phyloP scores from a whole-genome alignment of 495 filamentous ascomycete species.

The Penicillium paradoxum region DNA sequence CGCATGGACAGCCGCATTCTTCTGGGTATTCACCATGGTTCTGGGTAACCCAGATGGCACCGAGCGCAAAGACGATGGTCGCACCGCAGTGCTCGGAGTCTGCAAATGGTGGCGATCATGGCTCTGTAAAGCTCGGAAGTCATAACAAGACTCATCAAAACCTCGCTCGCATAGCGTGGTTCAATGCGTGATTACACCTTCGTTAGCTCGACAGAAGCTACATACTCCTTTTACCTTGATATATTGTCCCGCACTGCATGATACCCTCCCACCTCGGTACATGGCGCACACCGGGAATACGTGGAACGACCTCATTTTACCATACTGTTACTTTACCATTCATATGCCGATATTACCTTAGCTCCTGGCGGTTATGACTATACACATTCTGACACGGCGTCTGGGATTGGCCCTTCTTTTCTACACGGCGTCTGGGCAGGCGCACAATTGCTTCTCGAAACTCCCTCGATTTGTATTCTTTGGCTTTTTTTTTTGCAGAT shows the following conservation, averaged over 20 bases:
- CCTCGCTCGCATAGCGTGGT: neutral
- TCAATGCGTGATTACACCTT: neutral
- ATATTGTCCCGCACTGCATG: constrained; percentile 12
- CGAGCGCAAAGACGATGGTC: constrained; percentile 57
- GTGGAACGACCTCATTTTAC: constrained; percentile 15
- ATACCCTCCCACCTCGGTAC: constrained; percentile 17
- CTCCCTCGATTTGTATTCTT: neutral
- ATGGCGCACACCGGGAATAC: constrained; percentile 1
- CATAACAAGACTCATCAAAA: neutral
- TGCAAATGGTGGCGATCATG: constrained; percentile 59
- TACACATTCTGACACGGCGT: constrained; percentile 16
- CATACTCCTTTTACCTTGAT: neutral
- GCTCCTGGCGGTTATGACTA: constrained; percentile 8
- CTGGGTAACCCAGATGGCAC: constrained; percentile 61
- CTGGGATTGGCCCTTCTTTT: constrained; percentile 6
- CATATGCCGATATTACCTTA: constrained; percentile 13
- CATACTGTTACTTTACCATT: constrained; percentile 2
- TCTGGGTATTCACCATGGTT: constrained; percentile 59
- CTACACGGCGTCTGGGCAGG: constrained; percentile 7
- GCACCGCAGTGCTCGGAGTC: constrained; percentile 55
- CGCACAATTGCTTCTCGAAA: constrained; percentile 7
- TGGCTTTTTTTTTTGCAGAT: constrained; percentile 13
- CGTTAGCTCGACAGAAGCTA: neutral
- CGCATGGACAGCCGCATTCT: constrained; percentile 57
- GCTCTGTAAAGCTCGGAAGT: constrained; percentile 41